These are phyloP conservation scores for Ramalina intermedia DNA, from an alignment of 495 filamentous ascomycete genomes.

Conservation along the genomic window DNA sequence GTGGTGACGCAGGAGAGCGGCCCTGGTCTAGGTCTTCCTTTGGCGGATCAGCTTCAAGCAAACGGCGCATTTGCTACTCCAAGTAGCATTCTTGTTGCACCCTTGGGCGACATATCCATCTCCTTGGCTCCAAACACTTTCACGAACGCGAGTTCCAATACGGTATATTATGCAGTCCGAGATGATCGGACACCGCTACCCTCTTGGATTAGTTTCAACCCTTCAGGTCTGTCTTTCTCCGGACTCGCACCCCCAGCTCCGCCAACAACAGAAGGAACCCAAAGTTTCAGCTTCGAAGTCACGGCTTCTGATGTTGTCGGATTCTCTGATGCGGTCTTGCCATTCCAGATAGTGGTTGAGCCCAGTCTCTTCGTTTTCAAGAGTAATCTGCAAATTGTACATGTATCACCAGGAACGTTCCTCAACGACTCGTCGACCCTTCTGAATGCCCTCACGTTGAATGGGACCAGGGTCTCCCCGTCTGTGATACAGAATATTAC, in stretches of 20 bases:
- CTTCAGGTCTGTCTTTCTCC: slow-evolving; percentile 46
- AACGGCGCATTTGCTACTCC: slow-evolving; percentile 33
- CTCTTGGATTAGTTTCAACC: slow-evolving; percentile 72
- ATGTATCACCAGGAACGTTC: slow-evolving; percentile 37
- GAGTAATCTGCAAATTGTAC: slow-evolving; percentile 39
- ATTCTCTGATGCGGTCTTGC: slow-evolving; percentile 50
- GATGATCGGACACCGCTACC: slow-evolving; percentile 68
- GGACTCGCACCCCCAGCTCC: slow-evolving; percentile 53
- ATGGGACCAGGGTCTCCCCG: slow-evolving; percentile 35
- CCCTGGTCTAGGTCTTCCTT: slow-evolving; percentile 31
- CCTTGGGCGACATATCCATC: slow-evolving; percentile 30
- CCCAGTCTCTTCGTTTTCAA: slow-evolving; percentile 52
- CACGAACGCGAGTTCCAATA: slow-evolving; percentile 28
- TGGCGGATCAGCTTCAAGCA: slow-evolving; percentile 32
- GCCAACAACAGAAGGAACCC: slow-evolving; percentile 50
- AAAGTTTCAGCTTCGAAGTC: slow-evolving; percentile 56
- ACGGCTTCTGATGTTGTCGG: slow-evolving; percentile 70
- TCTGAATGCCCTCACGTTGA: slow-evolving; percentile 39
- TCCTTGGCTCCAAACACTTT: slow-evolving; percentile 35
- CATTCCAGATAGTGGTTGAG: slow-evolving; percentile 57
- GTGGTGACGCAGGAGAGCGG: slow-evolving; percentile 43
- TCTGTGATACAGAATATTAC: slow-evolving; percentile 34
- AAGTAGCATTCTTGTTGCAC: slow-evolving; percentile 29
- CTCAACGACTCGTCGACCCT: slow-evolving; percentile 41
- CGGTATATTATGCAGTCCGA: slow-evolving; percentile 63